Evolutionary conservation across 139 green algal genomes (phyloP), one percentile per base, ranked within the genome.

Genomic region (Micractinium conductrix): DNA sequence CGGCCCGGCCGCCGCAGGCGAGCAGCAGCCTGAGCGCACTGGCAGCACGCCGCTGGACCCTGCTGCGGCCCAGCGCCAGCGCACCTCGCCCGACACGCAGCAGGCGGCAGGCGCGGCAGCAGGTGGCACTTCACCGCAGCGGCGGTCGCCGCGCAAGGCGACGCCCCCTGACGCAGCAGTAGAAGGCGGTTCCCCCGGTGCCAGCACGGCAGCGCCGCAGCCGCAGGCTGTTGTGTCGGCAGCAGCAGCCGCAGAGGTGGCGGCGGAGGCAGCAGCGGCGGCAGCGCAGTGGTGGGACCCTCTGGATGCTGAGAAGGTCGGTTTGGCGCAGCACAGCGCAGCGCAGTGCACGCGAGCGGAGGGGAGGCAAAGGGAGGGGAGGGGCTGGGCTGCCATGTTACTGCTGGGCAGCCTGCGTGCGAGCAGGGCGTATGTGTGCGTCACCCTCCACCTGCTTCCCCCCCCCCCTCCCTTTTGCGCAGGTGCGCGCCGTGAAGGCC

Each of bases 401-500:
- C 16, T 58, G 48, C 48, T 58, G 10, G 48, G 48, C 16, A 16
- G 48, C 48, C 48, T 58, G 48, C 48, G 12, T 58, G 12, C 14
- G 48, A 14, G 48, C 48, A 22, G 48, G 48, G 12, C 12, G 48
- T 58, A 58, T 58, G 48, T 58, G 48, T 10, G 12, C 12, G 48
- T 10, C 48, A 58, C 48, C 14, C 12, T 14, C 48, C 22, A 12
- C 58, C 4, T 45, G 28, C 40, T 17, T 0, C 33, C 0, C 0
- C 1, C 26, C 28, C 9, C 50, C 35, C 50, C 12, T 7, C 26
- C 63, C 30, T 42, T 12, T 9, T 9, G 4, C 45, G 28, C 87
- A 90, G 81, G 84, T 89, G 24, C 28, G 26, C 33, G 60, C 71
- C 10, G 82, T 85, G 4, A 80, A 90, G 69, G 24, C 76, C 44